Base-by-base conservation (phyloP, 306 rosid species). In the Malus sieversii region DNA sequence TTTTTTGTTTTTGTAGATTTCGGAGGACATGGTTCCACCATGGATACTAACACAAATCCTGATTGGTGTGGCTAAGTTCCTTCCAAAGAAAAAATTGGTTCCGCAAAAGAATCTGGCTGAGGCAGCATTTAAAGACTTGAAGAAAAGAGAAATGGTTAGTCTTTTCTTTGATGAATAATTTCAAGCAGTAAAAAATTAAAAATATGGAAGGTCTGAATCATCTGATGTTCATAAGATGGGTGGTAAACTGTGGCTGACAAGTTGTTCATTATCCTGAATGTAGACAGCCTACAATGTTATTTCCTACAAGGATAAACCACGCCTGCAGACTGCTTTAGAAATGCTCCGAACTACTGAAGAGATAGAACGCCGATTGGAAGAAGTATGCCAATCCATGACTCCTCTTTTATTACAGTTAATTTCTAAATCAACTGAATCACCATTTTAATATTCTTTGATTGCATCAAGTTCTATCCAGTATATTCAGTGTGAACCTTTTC, bases 1-100 rank as follows among this genome's bases (percentile, higher is more conserved):
- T 59, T 27, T 25, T 2, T 62, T 63, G 1, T 57, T 65, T 77
- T 8, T 71, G 76, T 80, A 93, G 98, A 92, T 95, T 87, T 92
- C 99, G 76, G 99, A 92, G 77, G 86, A 89, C 79, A 88, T 95
- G 92, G 84, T 82, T 82, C 97, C 97, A 19, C 91, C 99, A 46
- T 81, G 85, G 88, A 65, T 82, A 73, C 68, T 95, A 61, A 74
- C 72, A 40, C 82, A 82, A 42, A n/a, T 92, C 73, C 78, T 95
- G 77, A 95, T 85, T 78, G 89, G 82, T 22, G 25, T 87, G 70
- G 80, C 99, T 19, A 82, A 78, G 22, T 68, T 95, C 82, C 82
- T 95, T 83, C 99, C 99, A 18, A 92, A 78, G 89, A 38, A 68
- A 70, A 92, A 95, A 88, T 73, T 95, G 70, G 99, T 95, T 81